These are phyloP conservation scores for Mycena vulgaris DNA, from an alignment of 768 basidiomycete genomes.

Conservation along the genomic window DNA sequence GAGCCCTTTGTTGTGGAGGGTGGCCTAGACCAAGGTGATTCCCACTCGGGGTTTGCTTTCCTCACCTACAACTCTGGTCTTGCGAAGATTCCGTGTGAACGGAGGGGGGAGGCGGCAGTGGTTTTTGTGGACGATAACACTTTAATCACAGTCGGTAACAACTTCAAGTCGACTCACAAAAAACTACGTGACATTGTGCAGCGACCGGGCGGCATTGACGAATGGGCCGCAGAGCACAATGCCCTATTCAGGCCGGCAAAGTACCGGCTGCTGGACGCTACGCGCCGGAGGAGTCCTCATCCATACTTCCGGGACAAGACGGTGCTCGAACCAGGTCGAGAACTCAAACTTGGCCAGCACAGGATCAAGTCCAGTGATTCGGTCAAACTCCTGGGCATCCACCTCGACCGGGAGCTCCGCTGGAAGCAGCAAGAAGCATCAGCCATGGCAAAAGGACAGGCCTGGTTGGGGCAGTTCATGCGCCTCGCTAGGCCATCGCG, in stretches of 20 bases:
- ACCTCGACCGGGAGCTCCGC: constrained; percentile 46
- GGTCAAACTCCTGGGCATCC: constrained; percentile 50
- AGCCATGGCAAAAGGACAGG: constrained; percentile 35
- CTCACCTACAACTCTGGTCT: constrained; percentile 41
- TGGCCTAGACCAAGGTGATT: constrained; percentile 45
- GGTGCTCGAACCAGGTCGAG: not conserved
- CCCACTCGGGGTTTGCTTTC: constrained; percentile 40
- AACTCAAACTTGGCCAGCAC: not conserved
- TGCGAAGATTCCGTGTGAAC: constrained; percentile 5
- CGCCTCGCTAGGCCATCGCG: constrained; percentile 23
- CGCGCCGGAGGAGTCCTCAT: not conserved
- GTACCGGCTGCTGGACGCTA: constrained; percentile 37
- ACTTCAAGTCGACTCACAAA: constrained; percentile 33
- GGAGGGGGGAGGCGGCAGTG: constrained; percentile 8
- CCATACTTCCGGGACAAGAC: not conserved
- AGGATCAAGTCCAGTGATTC: constrained; percentile 34
- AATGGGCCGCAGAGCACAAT: constrained; percentile 49
- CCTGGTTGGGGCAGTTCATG: constrained; percentile 36
- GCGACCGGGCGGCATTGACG: constrained; percentile 36
- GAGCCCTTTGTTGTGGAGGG: constrained; percentile 20
- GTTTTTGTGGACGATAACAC: constrained; percentile 41
- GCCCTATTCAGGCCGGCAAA: constrained; percentile 40
- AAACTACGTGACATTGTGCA: constrained; percentile 37
- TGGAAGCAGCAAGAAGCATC: constrained; percentile 44
- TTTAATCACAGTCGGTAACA: constrained; percentile 21